Base-by-base conservation (phyloP, 2,329 filamentous ascomycete genomes). In the Ceratocystis diversiconidia region DNA sequence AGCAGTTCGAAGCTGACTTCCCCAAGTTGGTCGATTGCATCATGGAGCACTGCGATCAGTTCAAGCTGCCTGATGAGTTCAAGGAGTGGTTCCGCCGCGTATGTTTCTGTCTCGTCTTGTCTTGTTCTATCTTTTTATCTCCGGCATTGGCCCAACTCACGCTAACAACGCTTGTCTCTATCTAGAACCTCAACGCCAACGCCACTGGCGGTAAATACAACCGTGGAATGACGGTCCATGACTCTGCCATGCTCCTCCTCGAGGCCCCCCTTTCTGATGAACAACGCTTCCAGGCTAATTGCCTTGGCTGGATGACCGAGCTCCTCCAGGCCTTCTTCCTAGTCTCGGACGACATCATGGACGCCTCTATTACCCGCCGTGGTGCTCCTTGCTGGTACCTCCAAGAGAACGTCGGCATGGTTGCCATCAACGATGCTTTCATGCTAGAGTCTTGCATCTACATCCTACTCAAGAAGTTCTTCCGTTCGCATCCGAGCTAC, bases 271-370 rank as follows among this genome's bases (percentile, higher is more conserved):
- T 97, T 69, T 83, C 79, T 70, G 82, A 89, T 69, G 84, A 92
- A 67, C 88, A 97, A 78, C 95, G 92, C 81, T 94, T 95, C 80
- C 81, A 89, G 71, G 82, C 92, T 61, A 89, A 91, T 57, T 88
- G 90, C 19, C 84, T 99, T 19, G 94, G 94, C 73, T 99, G 94
- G 94, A 85, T 96, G 83, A 95, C 95, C 69, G 94, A 99, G 82
- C 85, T 99, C 62, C 88, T 99, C 43, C 94, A 99, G 79, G 92
- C 94, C 70, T 97, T 96, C 82, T 97, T 99, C 85, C 85, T 99
- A 67, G 94, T 99, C 70, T 91, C 90, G 57, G 94, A 99, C 78
- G 94, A 99, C 76, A 96, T 99, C 73, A 99, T 99, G 94, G 94
- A 99, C 79, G 78, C 83, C 72, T 95, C 89, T 76, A 94, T 96